Conservation (phyloP, 805 yeast genomes). For the Yarrowia sp. region DNA sequence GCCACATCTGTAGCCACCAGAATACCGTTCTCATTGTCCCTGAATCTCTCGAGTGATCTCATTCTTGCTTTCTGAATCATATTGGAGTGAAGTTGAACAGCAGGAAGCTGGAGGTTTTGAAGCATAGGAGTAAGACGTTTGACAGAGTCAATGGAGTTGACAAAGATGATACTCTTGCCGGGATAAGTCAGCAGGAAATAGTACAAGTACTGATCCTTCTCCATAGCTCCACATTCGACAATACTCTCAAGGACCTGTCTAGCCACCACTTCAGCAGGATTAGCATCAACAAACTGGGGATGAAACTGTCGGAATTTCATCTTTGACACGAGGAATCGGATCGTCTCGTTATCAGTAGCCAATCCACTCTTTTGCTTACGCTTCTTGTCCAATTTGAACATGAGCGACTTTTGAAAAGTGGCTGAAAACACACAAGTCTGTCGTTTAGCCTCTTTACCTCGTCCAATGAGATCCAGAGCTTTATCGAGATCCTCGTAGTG, state of each 20-base stretch:
- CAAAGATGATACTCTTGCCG: constrained; percentile 85
- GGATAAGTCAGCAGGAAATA: constrained; percentile 84
- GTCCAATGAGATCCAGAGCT: constrained; percentile 62
- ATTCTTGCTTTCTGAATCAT: constrained; percentile 94
- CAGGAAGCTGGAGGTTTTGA: constrained; percentile 60
- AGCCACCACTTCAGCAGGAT: constrained; percentile 79
- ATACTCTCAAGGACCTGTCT: constrained; percentile 75
- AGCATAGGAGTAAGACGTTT: constrained; percentile 78
- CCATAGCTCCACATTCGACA: constrained; percentile 86
- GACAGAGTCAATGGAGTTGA: constrained; percentile 93
- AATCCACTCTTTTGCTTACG: constrained; percentile 34
- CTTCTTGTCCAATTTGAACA: constrained; percentile 60
- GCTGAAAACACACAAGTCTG: constrained; percentile 96
- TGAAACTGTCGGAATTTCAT: constrained; percentile 63
- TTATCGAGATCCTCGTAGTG: constrained; percentile 91
- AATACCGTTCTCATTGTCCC: constrained; percentile 47
- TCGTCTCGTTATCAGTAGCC: constrained; percentile 51
- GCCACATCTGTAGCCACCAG: constrained; percentile 96
- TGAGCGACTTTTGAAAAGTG: constrained; percentile 80
- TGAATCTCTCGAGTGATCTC: constrained; percentile 78
- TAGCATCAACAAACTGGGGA: constrained; percentile 77
- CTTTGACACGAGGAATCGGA: constrained; percentile 63
- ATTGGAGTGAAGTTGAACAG: constrained; percentile 82
- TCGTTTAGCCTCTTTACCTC: constrained; percentile 48
- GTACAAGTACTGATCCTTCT: constrained; percentile 85